These are phyloP conservation scores for Geranomyces michiganensis DNA, from an alignment of 192 early-diverging fungal species.

Conservation along the genomic window DNA sequence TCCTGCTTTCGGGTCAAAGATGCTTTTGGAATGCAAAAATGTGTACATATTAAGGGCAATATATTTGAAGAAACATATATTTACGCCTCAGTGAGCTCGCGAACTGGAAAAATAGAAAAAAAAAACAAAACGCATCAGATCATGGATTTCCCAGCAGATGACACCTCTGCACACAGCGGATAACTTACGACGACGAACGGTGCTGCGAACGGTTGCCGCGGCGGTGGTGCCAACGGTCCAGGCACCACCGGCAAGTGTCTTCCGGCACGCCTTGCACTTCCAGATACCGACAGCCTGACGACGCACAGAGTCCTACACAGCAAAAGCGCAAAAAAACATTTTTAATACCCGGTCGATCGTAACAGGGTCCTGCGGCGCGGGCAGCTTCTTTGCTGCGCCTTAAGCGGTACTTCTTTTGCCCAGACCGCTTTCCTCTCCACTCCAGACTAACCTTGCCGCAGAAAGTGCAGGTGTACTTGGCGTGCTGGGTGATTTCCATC, in stretches of 20 bases:
- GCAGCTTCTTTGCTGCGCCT: too few species aligned
- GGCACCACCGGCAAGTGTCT: conserved; percentile 95
- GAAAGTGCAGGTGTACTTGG: conserved; percentile 99
- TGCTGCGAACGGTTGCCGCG: conserved; percentile 88
- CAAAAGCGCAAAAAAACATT: too few species aligned
- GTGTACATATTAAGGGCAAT: too few species aligned
- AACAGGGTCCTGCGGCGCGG: too few species aligned
- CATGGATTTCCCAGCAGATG: too few species aligned
- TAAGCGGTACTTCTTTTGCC: too few species aligned
- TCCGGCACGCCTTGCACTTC: conserved; percentile 95
- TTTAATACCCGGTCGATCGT: too few species aligned
- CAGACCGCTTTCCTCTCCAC: conserved; percentile 4
- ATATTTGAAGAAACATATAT: conserved; percentile 8
- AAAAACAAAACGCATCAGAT: background rate
- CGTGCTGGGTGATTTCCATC: conserved; percentile 99
- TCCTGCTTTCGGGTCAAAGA: too few species aligned
- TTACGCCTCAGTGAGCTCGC: conserved; percentile 90
- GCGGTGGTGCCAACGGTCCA: conserved; percentile 93
- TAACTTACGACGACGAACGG: conserved; percentile 87
- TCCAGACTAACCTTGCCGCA: conserved; percentile 83
- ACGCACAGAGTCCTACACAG: conserved; percentile 85
- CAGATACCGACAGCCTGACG: conserved; percentile 97
- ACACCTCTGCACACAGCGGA: background rate
- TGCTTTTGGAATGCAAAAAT: too few species aligned
- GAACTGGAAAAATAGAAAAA: conserved; percentile 46